These are phyloP conservation scores for Metschnikowia cerradonensis DNA, from an alignment of 805 yeast species.

Conservation along the genomic window DNA sequence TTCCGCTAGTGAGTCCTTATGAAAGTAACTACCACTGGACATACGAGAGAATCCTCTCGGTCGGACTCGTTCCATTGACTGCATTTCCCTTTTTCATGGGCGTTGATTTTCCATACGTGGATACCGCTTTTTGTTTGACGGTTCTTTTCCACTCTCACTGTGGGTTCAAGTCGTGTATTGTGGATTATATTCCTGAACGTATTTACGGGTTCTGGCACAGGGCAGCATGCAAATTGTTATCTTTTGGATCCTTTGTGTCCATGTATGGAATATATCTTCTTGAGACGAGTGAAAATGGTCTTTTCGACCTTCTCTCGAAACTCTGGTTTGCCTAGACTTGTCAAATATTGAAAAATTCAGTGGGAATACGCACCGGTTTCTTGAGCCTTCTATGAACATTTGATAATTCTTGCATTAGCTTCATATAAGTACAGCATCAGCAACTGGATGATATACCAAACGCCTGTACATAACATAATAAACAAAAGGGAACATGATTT, in stretches of 20 bases:
- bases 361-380: neutral
- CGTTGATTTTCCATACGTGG: constrained; percentile 62
- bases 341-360: neutral
- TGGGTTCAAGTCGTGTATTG: constrained; percentile 88
- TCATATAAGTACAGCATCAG: neutral
- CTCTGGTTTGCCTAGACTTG: constrained; percentile 52
- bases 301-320: constrained; percentile 58
- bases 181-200: constrained; percentile 86
- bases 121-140: constrained; percentile 63
- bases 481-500: neutral
- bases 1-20: constrained; percentile 57
- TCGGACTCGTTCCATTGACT: constrained; percentile 72
- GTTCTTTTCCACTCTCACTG: constrained; percentile 75
- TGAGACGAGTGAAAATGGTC: constrained; percentile 77
- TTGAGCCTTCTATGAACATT: neutral
- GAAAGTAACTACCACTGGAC: constrained; percentile 95
- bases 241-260: constrained; percentile 66
- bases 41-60: constrained; percentile 70
- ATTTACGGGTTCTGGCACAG: constrained; percentile 76
- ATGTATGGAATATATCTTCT: constrained; percentile 78
- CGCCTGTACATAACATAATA: constrained; percentile 1
- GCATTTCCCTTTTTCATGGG: constrained; percentile 77
- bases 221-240: constrained; percentile 62
- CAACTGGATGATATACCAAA: neutral
- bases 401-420: neutral